A percentile compares a stretch with the other conserved stretches of the same genome.
These are phyloP conservation scores for Hevea brasiliensis DNA, from an alignment of 345 rosid genomes.

Conservation along the genomic window DNA sequence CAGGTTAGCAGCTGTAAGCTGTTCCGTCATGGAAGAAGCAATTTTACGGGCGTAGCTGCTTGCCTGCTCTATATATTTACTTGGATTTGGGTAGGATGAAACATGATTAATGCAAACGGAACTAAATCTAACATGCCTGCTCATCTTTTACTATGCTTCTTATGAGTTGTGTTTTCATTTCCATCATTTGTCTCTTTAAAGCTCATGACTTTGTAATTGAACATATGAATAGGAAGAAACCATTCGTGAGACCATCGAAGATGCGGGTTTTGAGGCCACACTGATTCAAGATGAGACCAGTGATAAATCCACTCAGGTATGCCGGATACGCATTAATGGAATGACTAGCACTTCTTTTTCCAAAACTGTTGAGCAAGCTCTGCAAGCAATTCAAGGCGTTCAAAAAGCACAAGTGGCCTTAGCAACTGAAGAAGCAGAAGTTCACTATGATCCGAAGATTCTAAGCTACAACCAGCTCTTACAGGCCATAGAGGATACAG, in stretches of 20 bases:
- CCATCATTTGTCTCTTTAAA: neutral
- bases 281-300: slow-evolving; percentile 51
- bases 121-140: neutral
- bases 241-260: slow-evolving; percentile 83
- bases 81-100: neutral
- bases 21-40: neutral
- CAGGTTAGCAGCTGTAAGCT: too few species aligned
- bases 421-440: slow-evolving; percentile 87
- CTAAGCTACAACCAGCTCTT: slow-evolving; percentile 40
- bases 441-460: slow-evolving; percentile 59
- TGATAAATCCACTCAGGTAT: slow-evolving; percentile 57
- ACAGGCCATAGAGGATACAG: slow-evolving; percentile 56
- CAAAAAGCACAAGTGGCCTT: slow-evolving; percentile 74
- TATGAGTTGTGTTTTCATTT: neutral
- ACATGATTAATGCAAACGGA: neutral
- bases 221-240: slow-evolving; percentile 56
- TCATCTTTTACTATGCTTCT: neutral
- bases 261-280: slow-evolving; percentile 74
- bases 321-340: slow-evolving; percentile 72
- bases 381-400: slow-evolving; percentile 65
- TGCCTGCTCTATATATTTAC: neutral
- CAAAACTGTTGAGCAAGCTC: slow-evolving; percentile 61
- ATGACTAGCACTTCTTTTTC: slow-evolving; percentile 94
- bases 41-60: neutral
- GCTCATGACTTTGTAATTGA: neutral